Evolutionary conservation across 2,329 filamentous ascomycete species (phyloP).

Genomic region (Ophiostoma montium): DNA sequence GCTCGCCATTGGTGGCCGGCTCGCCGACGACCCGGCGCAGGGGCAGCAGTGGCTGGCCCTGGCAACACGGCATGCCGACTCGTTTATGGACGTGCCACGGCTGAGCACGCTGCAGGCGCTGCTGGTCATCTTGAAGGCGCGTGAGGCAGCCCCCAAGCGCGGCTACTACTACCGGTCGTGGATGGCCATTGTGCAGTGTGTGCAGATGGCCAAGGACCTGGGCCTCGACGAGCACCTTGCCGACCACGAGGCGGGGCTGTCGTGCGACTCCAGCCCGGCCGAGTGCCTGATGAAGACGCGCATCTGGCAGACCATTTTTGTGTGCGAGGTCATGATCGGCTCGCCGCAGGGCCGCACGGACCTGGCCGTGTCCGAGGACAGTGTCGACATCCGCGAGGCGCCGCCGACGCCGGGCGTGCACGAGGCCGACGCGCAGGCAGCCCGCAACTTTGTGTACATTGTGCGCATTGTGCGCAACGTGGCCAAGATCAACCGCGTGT

Average conservation of each 20-base stretch:
- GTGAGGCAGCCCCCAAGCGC: constrained; percentile 80
- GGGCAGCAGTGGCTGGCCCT: constrained; percentile 88
- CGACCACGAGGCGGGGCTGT: constrained; percentile 56
- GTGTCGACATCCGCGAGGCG: constrained; percentile 60
- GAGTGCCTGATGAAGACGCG: constrained; percentile 78
- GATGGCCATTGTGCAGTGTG: constrained; percentile 87
- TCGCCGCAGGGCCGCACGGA: constrained; percentile 81
- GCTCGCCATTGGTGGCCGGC: constrained; percentile 74
- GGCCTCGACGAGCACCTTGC: constrained; percentile 78
- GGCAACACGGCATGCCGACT: constrained; percentile 78
- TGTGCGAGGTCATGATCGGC: constrained; percentile 84
- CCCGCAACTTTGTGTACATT: constrained; percentile 73
- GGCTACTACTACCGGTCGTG: constrained; percentile 96
- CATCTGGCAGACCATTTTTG: constrained; percentile 79
- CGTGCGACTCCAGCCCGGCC: constrained; percentile 52
- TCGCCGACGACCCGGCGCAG: constrained; percentile 70
- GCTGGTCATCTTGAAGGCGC: constrained; percentile 75
- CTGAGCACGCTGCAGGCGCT: constrained; percentile 86
- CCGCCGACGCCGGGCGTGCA: constrained; percentile 52
- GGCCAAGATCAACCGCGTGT: constrained; percentile 60
- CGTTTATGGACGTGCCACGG: constrained; percentile 83
- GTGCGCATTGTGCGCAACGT: constrained; percentile 66
- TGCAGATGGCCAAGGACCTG: constrained; percentile 86
- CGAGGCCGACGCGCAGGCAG: constrained; percentile 61
- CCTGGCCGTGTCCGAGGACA: constrained; percentile 58